These are phyloP conservation scores for Colletotrichum karsti DNA, from an alignment of 2,329 filamentous ascomycete genomes.

Conservation along the genomic window DNA sequence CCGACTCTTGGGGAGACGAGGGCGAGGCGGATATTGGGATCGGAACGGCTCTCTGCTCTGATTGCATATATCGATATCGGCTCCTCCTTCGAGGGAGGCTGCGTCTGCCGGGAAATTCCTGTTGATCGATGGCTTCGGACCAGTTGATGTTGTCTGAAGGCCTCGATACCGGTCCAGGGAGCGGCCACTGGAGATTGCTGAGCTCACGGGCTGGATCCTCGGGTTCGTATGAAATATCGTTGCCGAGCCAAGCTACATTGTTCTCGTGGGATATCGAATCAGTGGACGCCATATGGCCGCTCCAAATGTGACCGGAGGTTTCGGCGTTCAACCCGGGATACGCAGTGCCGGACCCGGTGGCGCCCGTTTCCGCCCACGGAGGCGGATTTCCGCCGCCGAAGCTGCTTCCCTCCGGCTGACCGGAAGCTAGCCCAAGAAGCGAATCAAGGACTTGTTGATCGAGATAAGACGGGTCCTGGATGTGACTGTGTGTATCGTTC, in stretches of 20 bases:
- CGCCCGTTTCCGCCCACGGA: neutral
- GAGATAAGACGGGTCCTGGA: neutral
- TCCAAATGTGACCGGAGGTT: neutral
- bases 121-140: neutral
- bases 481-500: neutral
- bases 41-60: neutral
- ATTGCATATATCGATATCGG: neutral
- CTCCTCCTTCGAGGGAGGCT: neutral
- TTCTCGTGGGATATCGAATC: neutral
- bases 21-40: neutral
- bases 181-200: neutral
- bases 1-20: constrained; percentile 11
- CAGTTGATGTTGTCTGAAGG: neutral
- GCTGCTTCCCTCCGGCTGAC: neutral
- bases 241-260: neutral
- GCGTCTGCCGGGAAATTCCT: neutral
- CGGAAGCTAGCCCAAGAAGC: neutral
- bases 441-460: constrained; percentile 1
- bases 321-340: neutral
- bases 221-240: neutral
- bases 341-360: neutral
- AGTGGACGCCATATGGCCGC: neutral
- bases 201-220: neutral
- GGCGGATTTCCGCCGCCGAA: neutral
- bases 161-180: neutral